Evolutionary conservation across 2,329 filamentous ascomycete genomes (phyloP).

Genomic region (Diaporthe destruens): DNA sequence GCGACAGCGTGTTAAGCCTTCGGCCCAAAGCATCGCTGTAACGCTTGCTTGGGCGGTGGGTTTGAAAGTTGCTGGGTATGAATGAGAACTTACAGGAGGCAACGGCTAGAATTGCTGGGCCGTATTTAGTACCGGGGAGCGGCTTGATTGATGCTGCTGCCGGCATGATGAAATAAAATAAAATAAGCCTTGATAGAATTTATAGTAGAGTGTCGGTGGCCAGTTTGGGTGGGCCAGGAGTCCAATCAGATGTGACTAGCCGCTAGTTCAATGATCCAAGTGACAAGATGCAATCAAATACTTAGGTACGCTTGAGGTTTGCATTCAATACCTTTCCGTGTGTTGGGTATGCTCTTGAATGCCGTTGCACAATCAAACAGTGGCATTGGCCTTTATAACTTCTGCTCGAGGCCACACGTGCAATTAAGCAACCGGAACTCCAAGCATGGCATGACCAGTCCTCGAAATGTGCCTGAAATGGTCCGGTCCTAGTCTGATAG

Average conservation of each 20-base stretch:
- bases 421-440: not conserved
- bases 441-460: slow-evolving; percentile 31
- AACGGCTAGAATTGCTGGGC: slow-evolving; percentile 31
- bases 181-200: not conserved
- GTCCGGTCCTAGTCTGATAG: slow-evolving; percentile 32
- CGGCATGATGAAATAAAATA: not conserved
- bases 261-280: not conserved
- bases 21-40: not conserved
- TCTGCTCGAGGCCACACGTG: not conserved
- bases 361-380: not conserved
- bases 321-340: not conserved
- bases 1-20: not conserved
- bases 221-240: not conserved
- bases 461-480: slow-evolving; percentile 22
- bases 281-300: not conserved
- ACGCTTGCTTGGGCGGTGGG: no score
- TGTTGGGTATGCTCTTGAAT: not conserved
- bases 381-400: slow-evolving; percentile 30
- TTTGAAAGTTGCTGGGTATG: not conserved
- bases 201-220: not conserved
- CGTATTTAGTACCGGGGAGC: slow-evolving; percentile 37
- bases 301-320: not conserved
- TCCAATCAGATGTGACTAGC: not conserved
- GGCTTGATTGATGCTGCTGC: slow-evolving; percentile 29
- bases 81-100: slow-evolving; percentile 3